Conservation (phyloP, 257 asterid genomes). For the Nicotiana otophora region DNA sequence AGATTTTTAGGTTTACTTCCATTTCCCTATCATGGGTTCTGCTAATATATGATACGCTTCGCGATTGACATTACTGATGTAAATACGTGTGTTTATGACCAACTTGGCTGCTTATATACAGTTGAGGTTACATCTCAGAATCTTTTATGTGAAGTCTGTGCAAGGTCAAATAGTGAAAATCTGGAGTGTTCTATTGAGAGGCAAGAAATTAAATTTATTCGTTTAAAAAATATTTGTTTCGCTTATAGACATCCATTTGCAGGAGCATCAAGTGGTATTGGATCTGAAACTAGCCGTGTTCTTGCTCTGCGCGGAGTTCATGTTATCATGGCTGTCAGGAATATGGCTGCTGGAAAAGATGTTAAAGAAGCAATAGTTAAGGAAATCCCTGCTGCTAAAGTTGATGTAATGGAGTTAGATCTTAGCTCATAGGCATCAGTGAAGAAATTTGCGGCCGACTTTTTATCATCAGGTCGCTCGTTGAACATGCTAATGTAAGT, state of each 20-base stretch:
- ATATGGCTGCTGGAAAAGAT: constrained; percentile 46
- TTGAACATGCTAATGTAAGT: constrained; percentile 75
- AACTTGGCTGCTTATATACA: too few relatives aligned
- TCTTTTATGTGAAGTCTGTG: background rate
- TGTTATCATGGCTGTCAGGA: constrained; percentile 72
- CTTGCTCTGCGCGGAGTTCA: constrained; percentile 73
- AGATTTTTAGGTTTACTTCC: background rate
- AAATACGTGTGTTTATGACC: background rate
- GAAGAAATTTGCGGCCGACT: constrained; percentile 53
- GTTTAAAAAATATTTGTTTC: background rate
- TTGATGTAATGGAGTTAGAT: constrained; percentile 76
- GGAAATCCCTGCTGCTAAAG: constrained; percentile 58
- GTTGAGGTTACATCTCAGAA: background rate
- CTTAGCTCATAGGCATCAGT: constrained; percentile 71
- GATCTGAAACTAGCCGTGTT: constrained; percentile 77
- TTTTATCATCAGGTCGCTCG: constrained; percentile 51
- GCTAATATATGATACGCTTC: background rate
- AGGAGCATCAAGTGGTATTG: constrained; percentile 96
- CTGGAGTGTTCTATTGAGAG: background rate
- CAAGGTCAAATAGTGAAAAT: background rate
- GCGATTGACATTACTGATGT: background rate
- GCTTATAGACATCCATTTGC: constrained; percentile 9
- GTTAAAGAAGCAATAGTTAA: constrained; percentile 45
- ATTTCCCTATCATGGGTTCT: background rate
- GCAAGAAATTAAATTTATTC: background rate